These are phyloP conservation scores for Pyronema domesticum DNA, from an alignment of 495 filamentous ascomycete species.

Conservation along the genomic window DNA sequence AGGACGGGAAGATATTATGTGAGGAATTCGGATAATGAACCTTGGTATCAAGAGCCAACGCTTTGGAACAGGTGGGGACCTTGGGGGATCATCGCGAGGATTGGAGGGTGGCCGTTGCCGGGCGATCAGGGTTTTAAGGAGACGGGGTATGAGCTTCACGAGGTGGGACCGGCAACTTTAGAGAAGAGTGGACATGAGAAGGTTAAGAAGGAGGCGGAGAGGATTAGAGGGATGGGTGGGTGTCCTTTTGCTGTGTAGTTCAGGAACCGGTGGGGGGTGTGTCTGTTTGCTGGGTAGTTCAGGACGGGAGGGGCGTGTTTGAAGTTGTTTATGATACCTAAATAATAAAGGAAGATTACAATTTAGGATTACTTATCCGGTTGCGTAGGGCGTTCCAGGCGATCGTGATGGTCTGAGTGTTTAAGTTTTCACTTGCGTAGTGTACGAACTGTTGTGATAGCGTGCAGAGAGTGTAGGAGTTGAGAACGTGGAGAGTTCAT, in stretches of 20 bases:
- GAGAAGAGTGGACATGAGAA: constrained; percentile 35
- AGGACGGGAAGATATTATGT: constrained; percentile 31
- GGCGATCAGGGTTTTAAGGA: constrained; percentile 39
- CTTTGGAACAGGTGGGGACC: constrained; percentile 36
- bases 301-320: too few relatives aligned
- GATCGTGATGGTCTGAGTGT: too few relatives aligned
- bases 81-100: constrained; percentile 32
- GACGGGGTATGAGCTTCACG: constrained; percentile 35
- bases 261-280: too few relatives aligned
- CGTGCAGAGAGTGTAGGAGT: too few relatives aligned
- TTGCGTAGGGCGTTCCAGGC: too few relatives aligned
- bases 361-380: too few relatives aligned
- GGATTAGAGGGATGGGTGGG: constrained; percentile 25
- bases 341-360: too few relatives aligned
- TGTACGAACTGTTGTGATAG: too few relatives aligned
- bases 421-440: too few relatives aligned
- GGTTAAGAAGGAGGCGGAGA: constrained; percentile 28
- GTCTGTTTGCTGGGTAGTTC: constrained; percentile 25
- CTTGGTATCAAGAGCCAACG: constrained; percentile 43
- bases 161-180: constrained; percentile 40
- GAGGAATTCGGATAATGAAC: constrained; percentile 31
- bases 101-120: constrained; percentile 34
- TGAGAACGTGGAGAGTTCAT: too few relatives aligned
- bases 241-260: constrained; percentile 32
- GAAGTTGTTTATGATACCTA: too few relatives aligned